phyloP scores from a whole-genome alignment of 768 basidiomycete species.

The Infundibulicybe gibba region DNA sequence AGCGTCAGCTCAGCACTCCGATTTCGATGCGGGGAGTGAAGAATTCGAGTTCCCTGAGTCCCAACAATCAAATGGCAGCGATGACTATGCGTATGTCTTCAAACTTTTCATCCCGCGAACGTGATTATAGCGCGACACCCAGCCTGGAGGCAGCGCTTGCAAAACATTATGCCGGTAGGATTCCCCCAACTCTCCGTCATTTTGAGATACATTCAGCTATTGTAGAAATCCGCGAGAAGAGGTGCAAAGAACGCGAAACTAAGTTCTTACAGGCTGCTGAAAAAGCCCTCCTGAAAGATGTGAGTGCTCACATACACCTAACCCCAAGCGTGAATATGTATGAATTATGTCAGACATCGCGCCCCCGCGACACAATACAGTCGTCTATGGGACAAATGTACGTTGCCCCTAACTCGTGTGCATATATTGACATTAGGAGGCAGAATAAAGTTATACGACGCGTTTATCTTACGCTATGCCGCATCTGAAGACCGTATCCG shows the following conservation, averaged over 20 bases:
- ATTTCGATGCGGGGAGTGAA: not conserved
- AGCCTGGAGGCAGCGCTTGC: not conserved
- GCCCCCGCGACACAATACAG: not conserved
- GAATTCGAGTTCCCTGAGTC: not conserved
- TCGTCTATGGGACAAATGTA: not conserved
- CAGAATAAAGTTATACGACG: slow-evolving; percentile 11
- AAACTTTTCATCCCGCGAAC: not conserved
- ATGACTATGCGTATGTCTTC: not conserved
- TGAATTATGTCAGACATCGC: not conserved
- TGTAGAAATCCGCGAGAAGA: not conserved
- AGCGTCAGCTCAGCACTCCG: no score
- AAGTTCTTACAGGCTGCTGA: slow-evolving; percentile 13
- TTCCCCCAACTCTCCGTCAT: not conserved
- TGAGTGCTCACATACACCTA: not conserved
- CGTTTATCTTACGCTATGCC: slow-evolving; percentile 16
- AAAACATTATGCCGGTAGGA: not conserved
- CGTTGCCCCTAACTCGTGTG: not conserved
- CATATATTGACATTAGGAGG: slow-evolving; percentile 2
- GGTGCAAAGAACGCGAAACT: not conserved
- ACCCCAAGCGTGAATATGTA: not conserved
- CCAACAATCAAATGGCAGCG: not conserved
- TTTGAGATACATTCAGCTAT: not conserved
- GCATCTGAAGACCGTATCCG: slow-evolving; percentile 18
- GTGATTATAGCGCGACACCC: not conserved
- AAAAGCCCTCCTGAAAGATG: slow-evolving; percentile 5